Evolutionary conservation across 495 filamentous ascomycete genomes (phyloP), one percentile per base, ranked within the genome.

Genomic region (Extremus antarcticus): DNA sequence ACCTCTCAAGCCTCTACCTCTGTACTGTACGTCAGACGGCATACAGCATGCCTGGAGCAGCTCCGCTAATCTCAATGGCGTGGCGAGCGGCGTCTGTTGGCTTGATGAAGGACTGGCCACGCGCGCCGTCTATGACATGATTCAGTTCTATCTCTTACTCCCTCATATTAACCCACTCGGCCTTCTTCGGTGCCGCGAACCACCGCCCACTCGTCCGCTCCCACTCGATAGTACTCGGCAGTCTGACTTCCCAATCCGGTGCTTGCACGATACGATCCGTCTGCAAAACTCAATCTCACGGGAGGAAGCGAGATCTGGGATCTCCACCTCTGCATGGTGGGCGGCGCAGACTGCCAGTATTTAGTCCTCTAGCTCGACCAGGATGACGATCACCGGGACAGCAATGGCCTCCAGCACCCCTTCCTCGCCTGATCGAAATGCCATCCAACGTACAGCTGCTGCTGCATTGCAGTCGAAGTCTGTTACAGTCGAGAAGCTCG

Each of bases 401-500:
- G 29, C 29, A 7, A 35, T 35, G 29, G 29, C 29, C 29, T 35
- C 29, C 7, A 35, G 29, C 17, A n/a, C 46, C 4, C 23, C 40
- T 24, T n/a, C 10, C 25, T 54, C 57, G 45, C 55, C 53, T 47
- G 49, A 57, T 54, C 50, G 53, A 25, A 29, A 15, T 23, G 15
- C 47, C 47, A 50, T 54, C 57, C 41, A 50, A 57, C 60, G 47
- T 46, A 49, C 59, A 62, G 39, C 57, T 29, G 43, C 68, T 21
- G 65, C 60, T 58, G 51, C 64, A 66, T 51, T 78, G 65, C 57
- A 69, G 60, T 59, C 70, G 63, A 52, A 64, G 57, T 71, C 32
- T 64, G 73, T 58, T 45, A 63, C 58, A 45, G 59, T 82, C n/a
- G 73, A 77, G 51, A 67, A 65, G 10, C 66, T 82, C 20, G 55